phyloP scores from a whole-genome alignment of 257 asterid genomes.

The Handroanthus guayacan region DNA sequence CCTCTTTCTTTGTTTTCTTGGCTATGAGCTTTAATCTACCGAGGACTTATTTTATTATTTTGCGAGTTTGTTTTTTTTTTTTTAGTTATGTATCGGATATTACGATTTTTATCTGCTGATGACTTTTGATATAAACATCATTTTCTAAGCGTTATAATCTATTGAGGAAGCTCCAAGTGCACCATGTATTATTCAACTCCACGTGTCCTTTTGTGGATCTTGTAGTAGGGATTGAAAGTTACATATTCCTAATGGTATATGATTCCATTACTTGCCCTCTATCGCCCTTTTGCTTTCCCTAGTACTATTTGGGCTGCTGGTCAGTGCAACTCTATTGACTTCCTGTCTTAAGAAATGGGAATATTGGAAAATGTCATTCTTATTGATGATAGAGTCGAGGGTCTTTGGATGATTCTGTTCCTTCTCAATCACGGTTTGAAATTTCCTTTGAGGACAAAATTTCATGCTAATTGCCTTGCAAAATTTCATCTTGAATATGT shows the following conservation, averaged over 20 bases:
- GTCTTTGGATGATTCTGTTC: too few species aligned
- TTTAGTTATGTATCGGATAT: not conserved
- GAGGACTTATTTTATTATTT: not conserved
- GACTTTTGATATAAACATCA: not conserved
- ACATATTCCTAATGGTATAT: conserved; percentile 44
- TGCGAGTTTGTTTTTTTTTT: not conserved
- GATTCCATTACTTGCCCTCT: conserved; percentile 36
- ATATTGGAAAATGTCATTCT: too few species aligned
- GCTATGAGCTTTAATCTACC: not conserved
- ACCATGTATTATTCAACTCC: not conserved
- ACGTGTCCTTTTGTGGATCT: conserved; percentile 32
- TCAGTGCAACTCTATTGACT: not conserved
- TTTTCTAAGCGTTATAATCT: conserved; percentile 16
- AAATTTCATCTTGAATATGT: too few species aligned
- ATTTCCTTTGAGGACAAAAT: too few species aligned
- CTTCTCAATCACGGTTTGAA: too few species aligned
- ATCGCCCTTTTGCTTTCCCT: conserved; percentile 23
- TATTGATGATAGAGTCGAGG: not conserved
- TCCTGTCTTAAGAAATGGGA: not conserved
- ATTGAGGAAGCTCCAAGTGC: conserved; percentile 3
- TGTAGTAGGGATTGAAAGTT: conserved; percentile 46
- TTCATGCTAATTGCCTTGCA: too few species aligned
- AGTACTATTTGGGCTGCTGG: conserved; percentile 19
- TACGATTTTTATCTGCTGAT: too few species aligned
- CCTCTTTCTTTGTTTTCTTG: not conserved